Evolutionary conservation across 2,329 filamentous ascomycete species (phyloP).

Genomic region (Curvularia eragrostidis): DNA sequence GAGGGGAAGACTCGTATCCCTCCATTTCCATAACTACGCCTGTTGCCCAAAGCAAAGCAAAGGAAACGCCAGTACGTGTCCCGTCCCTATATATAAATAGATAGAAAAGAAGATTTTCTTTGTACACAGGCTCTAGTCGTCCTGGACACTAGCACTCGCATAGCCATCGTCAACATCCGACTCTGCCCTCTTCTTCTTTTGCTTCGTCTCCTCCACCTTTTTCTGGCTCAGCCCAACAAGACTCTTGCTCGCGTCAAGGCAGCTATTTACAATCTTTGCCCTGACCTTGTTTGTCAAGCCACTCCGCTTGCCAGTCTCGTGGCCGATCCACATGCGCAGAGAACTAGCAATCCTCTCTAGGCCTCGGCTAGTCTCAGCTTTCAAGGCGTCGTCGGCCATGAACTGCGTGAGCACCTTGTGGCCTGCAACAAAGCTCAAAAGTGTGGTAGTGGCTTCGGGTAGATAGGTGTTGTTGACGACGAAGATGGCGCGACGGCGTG

Average conservation of each 20-base stretch:
- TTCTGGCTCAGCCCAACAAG: conserved; percentile 47
- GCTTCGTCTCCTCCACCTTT: conserved; percentile 15
- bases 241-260: conserved; percentile 53
- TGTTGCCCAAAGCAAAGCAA: neutral
- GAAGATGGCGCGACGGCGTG: conserved; percentile 48
- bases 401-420: conserved; percentile 52
- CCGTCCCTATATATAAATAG: neutral
- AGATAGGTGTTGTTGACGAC: conserved; percentile 52
- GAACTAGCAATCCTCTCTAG: conserved; percentile 54
- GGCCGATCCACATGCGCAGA: conserved; percentile 57
- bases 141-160: conserved; percentile 38
- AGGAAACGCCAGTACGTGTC: neutral
- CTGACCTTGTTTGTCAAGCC: conserved; percentile 51
- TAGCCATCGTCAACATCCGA: conserved; percentile 40
- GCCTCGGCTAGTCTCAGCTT: conserved; percentile 45
- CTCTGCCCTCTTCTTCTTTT: conserved; percentile 23
- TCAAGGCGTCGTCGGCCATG: conserved; percentile 42
- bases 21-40: neutral
- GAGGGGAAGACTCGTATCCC: neutral
- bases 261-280: conserved; percentile 50
- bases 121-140: conserved; percentile 20
- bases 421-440: conserved; percentile 56
- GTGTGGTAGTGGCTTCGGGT: conserved; percentile 49
- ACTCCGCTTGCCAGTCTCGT: conserved; percentile 50
- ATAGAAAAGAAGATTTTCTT: too few species aligned